phyloP scores from a whole-genome alignment of 1,139 yeast genomes.

The Magnusiomyces ingens region DNA sequence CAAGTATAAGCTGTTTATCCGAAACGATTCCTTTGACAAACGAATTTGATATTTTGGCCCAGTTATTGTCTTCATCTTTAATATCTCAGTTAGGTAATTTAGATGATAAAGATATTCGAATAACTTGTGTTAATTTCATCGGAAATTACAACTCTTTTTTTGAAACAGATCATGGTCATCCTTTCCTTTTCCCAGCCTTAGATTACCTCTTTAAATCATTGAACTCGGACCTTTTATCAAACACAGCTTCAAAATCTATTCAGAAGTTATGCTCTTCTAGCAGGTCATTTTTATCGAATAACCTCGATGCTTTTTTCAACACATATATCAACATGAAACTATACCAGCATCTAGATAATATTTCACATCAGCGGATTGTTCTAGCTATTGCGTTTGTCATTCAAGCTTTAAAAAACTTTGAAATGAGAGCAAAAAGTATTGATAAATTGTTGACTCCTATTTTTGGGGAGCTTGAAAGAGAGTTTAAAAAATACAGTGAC shows the following conservation, averaged over 20 bases:
- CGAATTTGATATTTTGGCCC: slow-evolving; percentile 7
- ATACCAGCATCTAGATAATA: slow-evolving; percentile 11
- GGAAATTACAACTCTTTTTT: slow-evolving; percentile 34
- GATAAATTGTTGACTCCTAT: slow-evolving; percentile 24
- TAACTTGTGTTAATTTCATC: slow-evolving; percentile 33
- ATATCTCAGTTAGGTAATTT: slow-evolving; percentile 29
- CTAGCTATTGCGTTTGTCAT: slow-evolving; percentile 33
- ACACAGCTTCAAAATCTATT: slow-evolving; percentile 34
- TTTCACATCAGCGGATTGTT: slow-evolving; percentile 34
- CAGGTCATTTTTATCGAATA: slow-evolving; percentile 25
- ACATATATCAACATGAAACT: slow-evolving; percentile 27
- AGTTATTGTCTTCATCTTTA: slow-evolving; percentile 23
- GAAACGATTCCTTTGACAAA: slow-evolving; percentile 30
- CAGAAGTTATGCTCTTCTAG: slow-evolving; percentile 34
- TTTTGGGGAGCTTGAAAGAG: slow-evolving; percentile 19
- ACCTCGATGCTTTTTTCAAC: slow-evolving; percentile 29
- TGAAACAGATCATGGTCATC: slow-evolving; percentile 26
- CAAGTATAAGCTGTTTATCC: slow-evolving; percentile 46
- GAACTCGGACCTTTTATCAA: slow-evolving; percentile 24
- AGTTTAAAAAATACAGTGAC: not conserved
- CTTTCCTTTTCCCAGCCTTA: slow-evolving; percentile 26
- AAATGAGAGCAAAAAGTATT: slow-evolving; percentile 22
- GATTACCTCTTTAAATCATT: slow-evolving; percentile 34
- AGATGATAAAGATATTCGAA: slow-evolving; percentile 25
- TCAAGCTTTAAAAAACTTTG: slow-evolving; percentile 26